Conservation (phyloP, 805 yeast species). For the Candida nonsorbophila region DNA sequence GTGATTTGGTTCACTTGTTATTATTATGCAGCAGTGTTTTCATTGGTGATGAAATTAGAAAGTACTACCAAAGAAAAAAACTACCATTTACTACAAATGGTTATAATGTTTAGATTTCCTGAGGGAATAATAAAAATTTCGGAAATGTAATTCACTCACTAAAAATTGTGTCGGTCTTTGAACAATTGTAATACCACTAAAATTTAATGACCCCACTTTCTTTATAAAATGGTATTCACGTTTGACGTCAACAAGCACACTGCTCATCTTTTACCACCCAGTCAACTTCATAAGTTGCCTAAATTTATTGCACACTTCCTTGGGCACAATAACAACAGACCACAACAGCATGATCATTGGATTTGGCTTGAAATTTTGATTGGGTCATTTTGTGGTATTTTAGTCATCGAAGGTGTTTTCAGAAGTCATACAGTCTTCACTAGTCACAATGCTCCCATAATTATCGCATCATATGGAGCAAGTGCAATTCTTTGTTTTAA, state of each 20-base stretch:
- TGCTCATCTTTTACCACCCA: constrained; percentile 23
- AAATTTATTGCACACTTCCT: constrained; percentile 27
- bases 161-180: neutral
- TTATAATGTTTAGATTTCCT: too few relatives aligned
- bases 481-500: constrained; percentile 57
- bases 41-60: constrained; percentile 78
- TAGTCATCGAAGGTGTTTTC: constrained; percentile 44
- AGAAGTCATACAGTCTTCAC: constrained; percentile 32
- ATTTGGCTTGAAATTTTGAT: constrained; percentile 44
- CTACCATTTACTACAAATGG: constrained; percentile 6
- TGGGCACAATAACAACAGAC: constrained; percentile 30
- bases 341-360: constrained; percentile 28
- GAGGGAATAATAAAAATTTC: too few relatives aligned
- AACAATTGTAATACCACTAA: neutral
- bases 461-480: constrained; percentile 60
- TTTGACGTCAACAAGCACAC: constrained; percentile 30
- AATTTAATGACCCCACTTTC: neutral
- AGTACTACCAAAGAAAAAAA: constrained; percentile 29
- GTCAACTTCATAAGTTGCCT: constrained; percentile 26
- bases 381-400: constrained; percentile 42
- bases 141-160: too few relatives aligned
- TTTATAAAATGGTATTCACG: constrained; percentile 25
- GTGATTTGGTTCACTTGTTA: constrained; percentile 63
- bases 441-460: constrained; percentile 39
- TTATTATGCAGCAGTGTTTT: constrained; percentile 74